These are phyloP conservation scores for Cyclotella sp. DNA, from an alignment of 108 stramenopile species.

Conservation along the genomic window DNA sequence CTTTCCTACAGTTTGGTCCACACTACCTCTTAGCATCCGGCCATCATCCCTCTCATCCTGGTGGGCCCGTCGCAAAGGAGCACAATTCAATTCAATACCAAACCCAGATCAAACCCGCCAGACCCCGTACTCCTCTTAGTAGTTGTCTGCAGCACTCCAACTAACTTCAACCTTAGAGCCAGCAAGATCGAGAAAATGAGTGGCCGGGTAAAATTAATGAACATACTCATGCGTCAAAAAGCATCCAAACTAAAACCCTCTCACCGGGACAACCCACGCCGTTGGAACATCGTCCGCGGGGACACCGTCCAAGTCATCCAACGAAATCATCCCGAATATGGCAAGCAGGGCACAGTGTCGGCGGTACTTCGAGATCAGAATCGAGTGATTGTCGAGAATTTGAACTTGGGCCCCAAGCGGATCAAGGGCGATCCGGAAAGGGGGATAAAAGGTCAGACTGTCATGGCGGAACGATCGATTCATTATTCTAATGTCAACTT, in stretches of 20 bases:
- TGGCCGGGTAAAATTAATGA: conserved; percentile 50
- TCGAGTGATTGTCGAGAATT: conserved; percentile 92
- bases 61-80: no score
- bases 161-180: not conserved
- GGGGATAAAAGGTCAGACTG: conserved; percentile 63
- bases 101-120: no score
- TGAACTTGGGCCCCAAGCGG: conserved; percentile 79
- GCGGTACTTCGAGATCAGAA: conserved; percentile 81
- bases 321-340: conserved; percentile 83
- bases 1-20: no score
- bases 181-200: conserved; percentile 11
- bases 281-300: conserved; percentile 92
- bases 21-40: no score
- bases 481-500: conserved; percentile 93
- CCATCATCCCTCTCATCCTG: no score
- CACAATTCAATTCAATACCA: no score
- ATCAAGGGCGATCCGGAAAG: conserved; percentile 77
- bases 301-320: conserved; percentile 94
- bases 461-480: conserved; percentile 70
- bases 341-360: conserved; percentile 87
- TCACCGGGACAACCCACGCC: conserved; percentile 27
- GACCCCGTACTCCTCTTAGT: no score
- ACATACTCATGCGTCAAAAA: conserved; percentile 49
- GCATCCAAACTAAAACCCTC: conserved; percentile 49
- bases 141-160: no score